Evolutionary conservation across 306 rosid genomes (phyloP).

Genomic region (barrel medic (Medicago truncatula)): MtrunA17r5.0-ANR NC_053047.1:35604501-35605000

Average conservation of each 20-base stretch:
- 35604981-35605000: background rate
- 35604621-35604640: background rate
- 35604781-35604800: background rate
- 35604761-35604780: conserved; percentile 7
- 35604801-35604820: background rate
- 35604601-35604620: background rate
- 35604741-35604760: background rate
- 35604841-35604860: background rate
- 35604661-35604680: background rate
- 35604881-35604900: background rate
- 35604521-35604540: conserved; percentile 49
- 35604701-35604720: background rate
- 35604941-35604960: too few relatives aligned
- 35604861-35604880: background rate
- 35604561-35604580: background rate
- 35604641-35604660: background rate
- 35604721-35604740: background rate
- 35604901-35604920: background rate
- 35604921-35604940: background rate
- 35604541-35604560: conserved; percentile 7
- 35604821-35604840: background rate
- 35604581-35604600: background rate
- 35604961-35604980: too few relatives aligned
- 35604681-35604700: background rate
- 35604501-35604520: conserved; percentile 48